Evolutionary conservation across 495 filamentous ascomycete species (phyloP), one percentile per base, ranked within the genome.

Genomic region (Hypoxylon cercidicola): DNA sequence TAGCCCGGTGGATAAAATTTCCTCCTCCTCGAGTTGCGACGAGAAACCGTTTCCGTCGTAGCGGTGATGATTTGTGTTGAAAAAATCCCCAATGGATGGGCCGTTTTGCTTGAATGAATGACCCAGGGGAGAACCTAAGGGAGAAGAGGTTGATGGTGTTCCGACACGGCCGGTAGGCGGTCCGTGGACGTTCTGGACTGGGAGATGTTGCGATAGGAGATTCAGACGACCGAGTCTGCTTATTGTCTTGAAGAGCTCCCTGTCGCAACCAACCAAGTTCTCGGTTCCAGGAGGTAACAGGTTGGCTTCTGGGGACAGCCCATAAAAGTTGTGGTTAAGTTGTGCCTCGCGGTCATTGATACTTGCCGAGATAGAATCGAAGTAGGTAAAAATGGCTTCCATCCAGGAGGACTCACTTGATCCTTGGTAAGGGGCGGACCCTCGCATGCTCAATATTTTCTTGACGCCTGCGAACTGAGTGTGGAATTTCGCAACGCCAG

Each of bases 391-490:
- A 71, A 97, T 87, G n/a, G 92, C 88, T 60, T 96, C 92, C 80
- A 97, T 93, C 94, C 94, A 98, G 4, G 83, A 79, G 62, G 84
- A 85, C 45, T 83, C 82, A 40, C 87, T 89, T 28, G 91, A 86
- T 52, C 92, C 89, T 13, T 87, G 85, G 39, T 87, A 80, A 15
- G 83, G 74, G 25, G 84, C 85, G 20, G 87, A 85, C 61, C 90
- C 84, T 53, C 93, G 85, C 77, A 98, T 87, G 10, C 89, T 85
- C 10, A 97, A 86, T 47, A 98, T 87, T 79, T 95, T 94, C 73
- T 93, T 95, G 49, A 97, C 94, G 1, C 94, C 93, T 0, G 93
- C 92, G 67, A 98, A 93, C 71, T 97, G 94, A 0, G 92, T 94
- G 54, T 92, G 90, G 77, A 97, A 97, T 70, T 93, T 91, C 3